A percentile compares a stretch with the other conserved stretches of the same genome.
Evolutionary conservation across 2,329 filamentous ascomycete species (phyloP).

Genomic region (Colletotrichum sp.): DNA sequence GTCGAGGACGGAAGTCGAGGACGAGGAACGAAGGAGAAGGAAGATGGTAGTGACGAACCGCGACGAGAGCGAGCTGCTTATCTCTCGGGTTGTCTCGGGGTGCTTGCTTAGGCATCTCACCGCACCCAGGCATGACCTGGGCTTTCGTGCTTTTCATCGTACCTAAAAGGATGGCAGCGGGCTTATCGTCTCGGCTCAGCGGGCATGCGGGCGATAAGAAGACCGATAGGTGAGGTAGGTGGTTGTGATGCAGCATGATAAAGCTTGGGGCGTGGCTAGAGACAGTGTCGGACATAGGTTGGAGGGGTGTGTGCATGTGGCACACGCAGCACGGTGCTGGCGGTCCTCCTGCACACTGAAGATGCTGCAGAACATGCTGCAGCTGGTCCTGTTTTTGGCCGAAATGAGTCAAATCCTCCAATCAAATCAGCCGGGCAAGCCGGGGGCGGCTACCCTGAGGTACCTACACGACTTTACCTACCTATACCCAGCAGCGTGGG

Average conservation of each 20-base stretch:
- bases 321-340: background rate
- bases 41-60: background rate
- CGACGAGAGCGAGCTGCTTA: background rate
- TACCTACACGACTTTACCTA: no score
- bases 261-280: conserved; percentile 15
- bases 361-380: background rate
- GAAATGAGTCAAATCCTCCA: background rate
- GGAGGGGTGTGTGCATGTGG: background rate
- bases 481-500: background rate
- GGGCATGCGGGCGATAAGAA: background rate
- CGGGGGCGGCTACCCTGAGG: background rate
- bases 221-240: background rate
- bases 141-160: background rate
- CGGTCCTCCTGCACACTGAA: background rate
- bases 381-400: background rate
- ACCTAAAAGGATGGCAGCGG: background rate
- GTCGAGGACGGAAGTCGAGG: background rate
- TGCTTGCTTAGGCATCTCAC: background rate
- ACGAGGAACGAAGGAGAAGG: background rate
- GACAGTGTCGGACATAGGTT: background rate
- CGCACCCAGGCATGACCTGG: background rate
- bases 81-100: background rate
- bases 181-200: background rate
- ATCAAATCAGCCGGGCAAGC: background rate
- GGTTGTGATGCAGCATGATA: conserved; percentile 1